Base-by-base conservation (phyloP, 208 protist species). In the Crithidia brevicula region DNA sequence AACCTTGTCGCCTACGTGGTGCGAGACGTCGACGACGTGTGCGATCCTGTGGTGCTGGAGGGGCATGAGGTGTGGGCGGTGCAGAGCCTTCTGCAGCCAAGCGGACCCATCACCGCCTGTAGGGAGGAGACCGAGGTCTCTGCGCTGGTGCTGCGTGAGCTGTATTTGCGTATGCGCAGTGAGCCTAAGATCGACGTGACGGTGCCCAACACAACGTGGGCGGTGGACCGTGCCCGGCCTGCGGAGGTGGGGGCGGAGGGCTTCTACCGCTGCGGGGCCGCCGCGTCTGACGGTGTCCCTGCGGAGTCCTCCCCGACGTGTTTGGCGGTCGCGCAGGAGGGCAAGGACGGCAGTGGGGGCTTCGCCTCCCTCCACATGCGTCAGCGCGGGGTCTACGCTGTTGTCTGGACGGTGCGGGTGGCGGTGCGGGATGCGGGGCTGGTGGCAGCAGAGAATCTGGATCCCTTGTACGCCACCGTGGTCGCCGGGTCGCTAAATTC, bases 21-120 rank as follows among this genome's bases (percentile, higher is more conserved):
- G 31, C 65, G 64, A 9, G 91, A 96, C 59, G 73, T 83, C 45
- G 91, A 96, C 47, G 88, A 86, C 42, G 86, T 92, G 25, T 96
- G 91, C 67, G 79, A 88, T 5, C 79, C 91, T 1, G 79, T 85
- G 7, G 27, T 77, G 33, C 54, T 96, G 3, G 91, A 94, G 67
- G 60, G 31, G 15, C 88, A 76, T 4, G 84, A 94, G 31, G 23
- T 92, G 13, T 96, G 88, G 88, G 72, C 87, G 1, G 64, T 96
- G 45, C 91, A 96, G 58, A 69, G 70, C n/a, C 60, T 89, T 54
- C 42, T 94, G 4, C 31, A 71, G 11, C 70, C 79, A 5, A 28
- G 67, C 4, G 65, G 63, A 6, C 83, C 83, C 1, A 23, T 67
- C 18, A 94, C 88, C 0, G 83, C 79, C 43, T 96, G 91, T 47